Evolutionary conservation across 73 alveolate species (phyloP), one percentile per base, ranked within the genome.

Genomic region (Uronychia setigera): DNA sequence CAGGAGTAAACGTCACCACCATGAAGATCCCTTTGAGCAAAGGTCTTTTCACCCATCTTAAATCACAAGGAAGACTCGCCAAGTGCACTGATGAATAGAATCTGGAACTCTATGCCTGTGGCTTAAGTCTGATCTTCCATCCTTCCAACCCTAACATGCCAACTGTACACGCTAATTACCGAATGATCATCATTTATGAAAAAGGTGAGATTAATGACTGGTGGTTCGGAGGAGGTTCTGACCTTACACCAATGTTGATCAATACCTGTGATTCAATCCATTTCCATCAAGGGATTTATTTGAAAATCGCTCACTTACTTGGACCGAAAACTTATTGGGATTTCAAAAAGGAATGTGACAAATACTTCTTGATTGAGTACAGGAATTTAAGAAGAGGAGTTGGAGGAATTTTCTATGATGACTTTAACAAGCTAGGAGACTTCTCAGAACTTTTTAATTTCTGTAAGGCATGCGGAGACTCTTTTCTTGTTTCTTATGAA

Each of bases 181-280:
- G 99, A 32, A 76, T 81, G 74, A 78, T 96, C 34, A 33, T 59
- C 35, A 60, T 83, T 0, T 5, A 35, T 0, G 92, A 90, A 82
- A 1, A 58, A 35, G 89, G 83, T 0, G 80, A 81, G 32, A 30
- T 88, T 1, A 83, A 81, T 31, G 96, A 85, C 35, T 88, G 93
- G 35, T 96, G 99, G 99, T 90, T 94, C 77, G 99, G 98, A 9
- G 99, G 99, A 0, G 98, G 98, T n/a, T 81, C 97, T 58, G 99
- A 93, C 80, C 84, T 96, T 46, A 96, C 99, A 26, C 99, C 99
- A 13, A 89, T 85, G 80, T 96, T 93, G 58, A 80, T 96, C 34
- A 84, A 83, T 33, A 93, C 84, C 74, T 96, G 77, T 29, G 96
- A 91, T 80, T 93, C 94, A 57, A 90, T 78, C 33, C 80, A 80